Evolutionary conservation across 2,329 filamentous ascomycete species (phyloP).

Genomic region (Claviceps purpurea): DNA sequence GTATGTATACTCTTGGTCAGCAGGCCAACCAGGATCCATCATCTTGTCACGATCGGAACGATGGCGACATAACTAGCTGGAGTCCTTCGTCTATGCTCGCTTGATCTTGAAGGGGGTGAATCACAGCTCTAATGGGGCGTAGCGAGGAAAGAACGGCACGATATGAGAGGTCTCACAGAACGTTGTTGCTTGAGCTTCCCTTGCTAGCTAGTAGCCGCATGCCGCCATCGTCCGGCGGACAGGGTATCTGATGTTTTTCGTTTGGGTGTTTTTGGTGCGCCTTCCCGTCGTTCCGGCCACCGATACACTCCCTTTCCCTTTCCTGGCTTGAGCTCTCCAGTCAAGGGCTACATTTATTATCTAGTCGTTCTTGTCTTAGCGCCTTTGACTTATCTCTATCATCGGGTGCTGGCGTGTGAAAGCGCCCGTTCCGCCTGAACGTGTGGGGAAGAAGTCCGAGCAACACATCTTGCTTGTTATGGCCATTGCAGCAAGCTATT

Average conservation of each 20-base stretch:
- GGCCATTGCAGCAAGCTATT: not conserved
- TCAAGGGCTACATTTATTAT: not conserved
- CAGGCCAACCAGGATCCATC: not conserved
- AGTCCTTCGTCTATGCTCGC: not conserved
- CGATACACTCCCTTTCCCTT: not conserved
- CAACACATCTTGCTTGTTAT: not conserved
- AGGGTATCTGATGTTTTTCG: not conserved
- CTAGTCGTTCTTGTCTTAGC: not conserved
- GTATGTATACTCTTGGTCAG: not conserved
- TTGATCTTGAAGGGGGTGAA: not conserved
- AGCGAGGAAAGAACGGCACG: not conserved
- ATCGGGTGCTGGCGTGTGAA: not conserved
- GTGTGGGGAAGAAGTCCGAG: not conserved
- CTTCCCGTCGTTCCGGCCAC: not conserved
- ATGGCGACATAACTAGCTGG: not conserved
- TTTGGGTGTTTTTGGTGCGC: not conserved
- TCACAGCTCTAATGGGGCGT: not conserved
- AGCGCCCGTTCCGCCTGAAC: not conserved
- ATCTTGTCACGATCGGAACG: not conserved
- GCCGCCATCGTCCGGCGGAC: not conserved
- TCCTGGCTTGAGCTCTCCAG: not conserved
- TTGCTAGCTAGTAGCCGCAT: not conserved
- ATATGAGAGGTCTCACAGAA: not conserved
- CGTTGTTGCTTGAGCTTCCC: not conserved
- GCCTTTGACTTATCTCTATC: not conserved